Evolutionary conservation across 305 asterid species (phyloP).

Genomic region (Fraxinus xanthoxyloides): DNA sequence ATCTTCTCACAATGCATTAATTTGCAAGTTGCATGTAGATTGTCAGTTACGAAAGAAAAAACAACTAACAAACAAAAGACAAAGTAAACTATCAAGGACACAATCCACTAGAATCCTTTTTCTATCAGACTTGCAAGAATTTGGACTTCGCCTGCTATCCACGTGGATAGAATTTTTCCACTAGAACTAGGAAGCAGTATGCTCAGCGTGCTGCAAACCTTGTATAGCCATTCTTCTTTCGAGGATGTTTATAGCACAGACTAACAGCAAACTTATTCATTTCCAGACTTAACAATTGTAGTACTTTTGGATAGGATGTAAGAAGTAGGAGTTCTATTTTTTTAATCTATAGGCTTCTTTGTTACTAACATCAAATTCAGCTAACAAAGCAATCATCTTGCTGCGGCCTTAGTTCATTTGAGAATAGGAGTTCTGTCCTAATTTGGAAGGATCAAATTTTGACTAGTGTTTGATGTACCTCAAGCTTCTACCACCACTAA

Average conservation of each 20-base stretch:
- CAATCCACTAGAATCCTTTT: neutral
- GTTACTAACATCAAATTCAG: conserved; percentile 2
- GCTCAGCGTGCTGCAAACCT: neutral
- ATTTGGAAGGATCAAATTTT: neutral
- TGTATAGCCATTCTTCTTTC: conserved; percentile 6
- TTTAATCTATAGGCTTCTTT: neutral
- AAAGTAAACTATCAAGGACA: neutral
- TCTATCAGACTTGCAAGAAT: neutral
- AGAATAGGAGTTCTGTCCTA: neutral
- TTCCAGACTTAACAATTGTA: neutral
- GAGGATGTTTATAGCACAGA: neutral
- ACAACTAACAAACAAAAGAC: conserved; percentile 12
- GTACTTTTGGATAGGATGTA: conserved; percentile 14
- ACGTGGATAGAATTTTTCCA: neutral
- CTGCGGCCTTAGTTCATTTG: neutral
- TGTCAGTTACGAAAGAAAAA: neutral
- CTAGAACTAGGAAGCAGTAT: conserved; percentile 2
- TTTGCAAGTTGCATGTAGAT: neutral
- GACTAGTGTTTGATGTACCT: neutral
- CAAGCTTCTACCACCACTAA: conserved; percentile 3
- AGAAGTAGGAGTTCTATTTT: neutral
- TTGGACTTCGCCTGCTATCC: neutral
- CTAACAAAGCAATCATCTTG: conserved; percentile 6
- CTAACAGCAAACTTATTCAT: neutral
- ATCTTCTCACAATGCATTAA: neutral